These are phyloP conservation scores for Isatis tinctoria DNA, from an alignment of 345 rosid species.

Conservation along the genomic window DNA sequence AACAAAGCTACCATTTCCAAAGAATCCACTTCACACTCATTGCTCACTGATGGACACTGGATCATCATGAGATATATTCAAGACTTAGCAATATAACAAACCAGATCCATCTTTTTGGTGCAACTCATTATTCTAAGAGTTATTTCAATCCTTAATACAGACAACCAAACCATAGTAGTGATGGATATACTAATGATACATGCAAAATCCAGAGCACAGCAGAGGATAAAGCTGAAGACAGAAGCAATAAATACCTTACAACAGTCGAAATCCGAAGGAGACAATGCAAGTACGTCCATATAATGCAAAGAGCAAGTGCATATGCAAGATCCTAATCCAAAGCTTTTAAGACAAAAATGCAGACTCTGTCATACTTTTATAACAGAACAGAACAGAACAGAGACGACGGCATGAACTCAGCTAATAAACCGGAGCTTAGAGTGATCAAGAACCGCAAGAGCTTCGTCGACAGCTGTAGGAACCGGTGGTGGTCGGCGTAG, in stretches of 20 bases:
- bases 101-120: not conserved
- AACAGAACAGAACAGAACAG: not conserved
- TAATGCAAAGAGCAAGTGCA: not conserved
- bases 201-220: not conserved
- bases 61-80: not conserved
- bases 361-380: too few relatives aligned
- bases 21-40: too few relatives aligned
- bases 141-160: not conserved
- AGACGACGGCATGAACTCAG: not conserved
- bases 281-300: not conserved
- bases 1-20: too few relatives aligned
- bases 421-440: not conserved
- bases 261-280: not conserved
- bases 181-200: not conserved
- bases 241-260: not conserved
- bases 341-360: not conserved
- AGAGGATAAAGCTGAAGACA: not conserved
- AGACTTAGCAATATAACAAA: not conserved
- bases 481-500: slow-evolving; percentile 1
- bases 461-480: slow-evolving; percentile 14
- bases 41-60: too few relatives aligned
- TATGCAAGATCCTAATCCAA: not conserved
- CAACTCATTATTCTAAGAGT: not conserved
- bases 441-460: not conserved
- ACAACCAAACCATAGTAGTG: not conserved